Percentiles rank a stretch among this genome's conserved stretches.
Evolutionary conservation across 2,329 filamentous ascomycete genomes (phyloP).

Genomic region (Aspergillus fumigatiaffinis): DNA sequence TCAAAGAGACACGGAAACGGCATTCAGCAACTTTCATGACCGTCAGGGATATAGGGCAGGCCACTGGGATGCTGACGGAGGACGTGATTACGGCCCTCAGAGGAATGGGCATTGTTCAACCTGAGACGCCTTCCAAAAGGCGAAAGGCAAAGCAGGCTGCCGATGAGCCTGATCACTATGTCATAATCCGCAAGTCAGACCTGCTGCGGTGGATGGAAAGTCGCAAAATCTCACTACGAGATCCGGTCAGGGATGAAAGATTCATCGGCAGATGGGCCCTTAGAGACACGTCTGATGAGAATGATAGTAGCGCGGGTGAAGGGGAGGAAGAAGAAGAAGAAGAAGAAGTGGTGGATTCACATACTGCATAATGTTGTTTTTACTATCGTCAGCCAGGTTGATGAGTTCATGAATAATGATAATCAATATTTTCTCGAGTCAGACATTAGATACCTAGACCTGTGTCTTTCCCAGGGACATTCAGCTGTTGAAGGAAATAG

Average conservation of each 20-base stretch:
- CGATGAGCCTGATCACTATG: slow-evolving; percentile 21
- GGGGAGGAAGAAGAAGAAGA: slow-evolving; percentile 13
- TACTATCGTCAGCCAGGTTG: background rate
- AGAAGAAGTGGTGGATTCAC: slow-evolving; percentile 8
- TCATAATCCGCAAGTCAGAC: slow-evolving; percentile 53
- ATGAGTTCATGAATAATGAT: background rate
- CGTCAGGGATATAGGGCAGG: slow-evolving; percentile 67
- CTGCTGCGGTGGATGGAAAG: slow-evolving; percentile 64
- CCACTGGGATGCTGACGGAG: slow-evolving; percentile 79
- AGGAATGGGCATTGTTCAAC: slow-evolving; percentile 69
- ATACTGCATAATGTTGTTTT: background rate
- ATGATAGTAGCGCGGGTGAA: slow-evolving; percentile 19
- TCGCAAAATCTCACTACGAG: slow-evolving; percentile 60
- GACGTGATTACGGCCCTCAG: slow-evolving; percentile 76
- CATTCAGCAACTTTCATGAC: slow-evolving; percentile 51
- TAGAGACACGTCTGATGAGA: slow-evolving; percentile 27
- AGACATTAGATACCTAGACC: background rate
- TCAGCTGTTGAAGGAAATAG: background rate
- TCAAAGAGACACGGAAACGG: slow-evolving; percentile 43
- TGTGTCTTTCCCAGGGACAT: background rate
- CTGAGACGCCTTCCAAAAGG: slow-evolving; percentile 50
- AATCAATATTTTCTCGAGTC: background rate
- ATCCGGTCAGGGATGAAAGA: slow-evolving; percentile 67
- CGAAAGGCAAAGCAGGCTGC: slow-evolving; percentile 40
- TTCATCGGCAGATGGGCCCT: slow-evolving; percentile 67